Base-by-base conservation (phyloP, 2,329 filamentous ascomycete genomes). In the Penicillium sclerotiorum region DNA sequence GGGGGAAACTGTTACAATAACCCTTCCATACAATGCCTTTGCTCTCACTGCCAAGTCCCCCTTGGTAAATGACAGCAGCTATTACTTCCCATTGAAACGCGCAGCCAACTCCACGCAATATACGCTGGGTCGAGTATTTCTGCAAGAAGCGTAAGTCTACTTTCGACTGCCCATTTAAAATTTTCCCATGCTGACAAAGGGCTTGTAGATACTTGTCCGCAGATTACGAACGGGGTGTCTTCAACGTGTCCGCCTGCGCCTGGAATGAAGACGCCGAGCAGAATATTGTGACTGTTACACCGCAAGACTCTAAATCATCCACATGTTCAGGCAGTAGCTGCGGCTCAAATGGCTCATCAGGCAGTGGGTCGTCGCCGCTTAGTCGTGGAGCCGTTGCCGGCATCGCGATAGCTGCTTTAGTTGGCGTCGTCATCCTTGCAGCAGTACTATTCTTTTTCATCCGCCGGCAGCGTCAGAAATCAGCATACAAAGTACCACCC, bases 21-120 rank as follows among this genome's bases (percentile, higher is more conserved):
- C 45, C 5, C 46, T 60, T 25, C 58, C 58, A 8, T 80, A 80
- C 52, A 66, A 68, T n/a, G 74, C 77, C 3, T 79, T 80, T 49
- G 76, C 80, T 47, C 61, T 77, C 12, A 67, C 68, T 21, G 77
- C 76, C 2, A 63, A 68, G 17, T 57, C 71, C 13, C 76, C 77
- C 0, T 76, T 53, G 12, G 79, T 82, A 57, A 84, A 80, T 60
- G 74, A 67, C 47, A 8, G 72, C 72, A 28, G 65, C 8, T 80
- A 77, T 9, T 90, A 89, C 62, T 89, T 90, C 51, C 85, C 86
- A 3, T 74, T 90, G 44, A 79, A 82, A 58, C 80, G 80, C 50
- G 74, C 81, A 9, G 62, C 76, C 17, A 76, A 80, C 49, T 76
- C 77, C 28, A 74, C 73, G 12, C 77, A 83, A 55, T 80, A 82